phyloP scores from a whole-genome alignment of 2,329 filamentous ascomycete genomes.

The Microdochium trichocladiopsis region DNA sequence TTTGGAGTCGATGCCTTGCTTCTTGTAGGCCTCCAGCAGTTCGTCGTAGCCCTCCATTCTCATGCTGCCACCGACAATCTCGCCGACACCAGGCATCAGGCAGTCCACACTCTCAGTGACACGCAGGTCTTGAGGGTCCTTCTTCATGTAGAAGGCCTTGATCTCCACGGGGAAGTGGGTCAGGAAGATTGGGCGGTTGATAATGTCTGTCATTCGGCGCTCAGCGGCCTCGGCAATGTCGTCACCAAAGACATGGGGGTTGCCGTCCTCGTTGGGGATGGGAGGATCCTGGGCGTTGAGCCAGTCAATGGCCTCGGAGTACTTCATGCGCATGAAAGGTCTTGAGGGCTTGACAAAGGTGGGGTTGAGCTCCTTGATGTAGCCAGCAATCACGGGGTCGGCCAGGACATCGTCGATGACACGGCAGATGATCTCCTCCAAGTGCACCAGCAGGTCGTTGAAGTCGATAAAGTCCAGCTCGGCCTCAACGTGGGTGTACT shows the following conservation, averaged over 20 bases:
- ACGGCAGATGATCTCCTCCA: constrained; percentile 81
- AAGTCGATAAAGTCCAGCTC: constrained; percentile 96
- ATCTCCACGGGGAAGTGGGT: constrained; percentile 97
- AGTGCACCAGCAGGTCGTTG: constrained; percentile 75
- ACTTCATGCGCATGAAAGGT: constrained; percentile 93
- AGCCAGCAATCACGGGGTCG: constrained; percentile 64
- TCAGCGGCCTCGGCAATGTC: constrained; percentile 98
- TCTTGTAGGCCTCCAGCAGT: constrained; percentile 79
- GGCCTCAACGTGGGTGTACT: constrained; percentile 95
- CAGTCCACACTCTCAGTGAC: constrained; percentile 91
- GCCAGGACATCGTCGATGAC: constrained; percentile 73
- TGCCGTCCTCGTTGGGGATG: constrained; percentile 87
- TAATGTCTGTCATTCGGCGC: constrained; percentile 92
- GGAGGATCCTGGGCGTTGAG: constrained; percentile 70
- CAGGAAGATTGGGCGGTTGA: constrained; percentile 91
- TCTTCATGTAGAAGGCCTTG: constrained; percentile 99
- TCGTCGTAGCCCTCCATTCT: constrained; percentile 90
- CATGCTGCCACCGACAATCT: constrained; percentile 96
- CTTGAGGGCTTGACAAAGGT: constrained; percentile 73
- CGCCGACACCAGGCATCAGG: constrained; percentile 86
- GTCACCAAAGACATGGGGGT: constrained; percentile 87
- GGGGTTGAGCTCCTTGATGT: constrained; percentile 85
- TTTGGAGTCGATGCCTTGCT: constrained; percentile 75
- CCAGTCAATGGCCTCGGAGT: constrained; percentile 91
- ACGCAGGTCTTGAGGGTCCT: constrained; percentile 67